These are phyloP conservation scores for Termitomyces heimii DNA, from an alignment of 768 basidiomycete genomes.

Conservation along the genomic window DNA sequence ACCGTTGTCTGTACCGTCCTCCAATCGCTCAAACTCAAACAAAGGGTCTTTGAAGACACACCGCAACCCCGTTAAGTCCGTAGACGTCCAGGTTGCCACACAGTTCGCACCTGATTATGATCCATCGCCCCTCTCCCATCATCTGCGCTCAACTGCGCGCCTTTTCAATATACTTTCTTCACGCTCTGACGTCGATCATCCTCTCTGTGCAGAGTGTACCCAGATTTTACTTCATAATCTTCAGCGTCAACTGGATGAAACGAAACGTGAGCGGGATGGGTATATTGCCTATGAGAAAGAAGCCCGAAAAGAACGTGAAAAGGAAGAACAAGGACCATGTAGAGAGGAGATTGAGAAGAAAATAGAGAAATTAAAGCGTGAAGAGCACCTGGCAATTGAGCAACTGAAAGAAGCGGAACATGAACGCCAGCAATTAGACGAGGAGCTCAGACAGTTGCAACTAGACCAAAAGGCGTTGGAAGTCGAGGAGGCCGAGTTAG, in stretches of 20 bases:
- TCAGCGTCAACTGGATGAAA: constrained; percentile 80
- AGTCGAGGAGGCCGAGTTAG: constrained; percentile 79
- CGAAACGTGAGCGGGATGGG: constrained; percentile 86
- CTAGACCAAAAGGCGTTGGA: constrained; percentile 74
- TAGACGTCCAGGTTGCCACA: constrained; percentile 19
- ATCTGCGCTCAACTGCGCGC: constrained; percentile 67
- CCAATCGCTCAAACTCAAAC: constrained; percentile 40
- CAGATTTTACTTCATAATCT: constrained; percentile 72
- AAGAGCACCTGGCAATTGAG: constrained; percentile 64
- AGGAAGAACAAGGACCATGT: constrained; percentile 53
- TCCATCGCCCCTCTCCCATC: constrained; percentile 73
- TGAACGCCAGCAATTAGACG: constrained; percentile 70
- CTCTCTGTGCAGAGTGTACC: constrained; percentile 93
- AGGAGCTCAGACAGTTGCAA: constrained; percentile 66
- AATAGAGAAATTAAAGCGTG: constrained; percentile 65
- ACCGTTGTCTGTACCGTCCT: constrained; percentile 45
- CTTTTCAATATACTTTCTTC: constrained; percentile 75
- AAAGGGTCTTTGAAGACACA: constrained; percentile 34
- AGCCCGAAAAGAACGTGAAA: constrained; percentile 73
- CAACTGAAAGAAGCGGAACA: constrained; percentile 72
- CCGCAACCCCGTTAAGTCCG: constrained; percentile 20
- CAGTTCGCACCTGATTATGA: constrained; percentile 47
- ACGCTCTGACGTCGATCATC: constrained; percentile 82
- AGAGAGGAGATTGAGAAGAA: constrained; percentile 65
- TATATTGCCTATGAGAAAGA: constrained; percentile 93